Percentiles rank a stretch among this genome's conserved stretches.
Conservation (phyloP, 345 rosid genomes). For the Melastoma malabathricum region DNA sequence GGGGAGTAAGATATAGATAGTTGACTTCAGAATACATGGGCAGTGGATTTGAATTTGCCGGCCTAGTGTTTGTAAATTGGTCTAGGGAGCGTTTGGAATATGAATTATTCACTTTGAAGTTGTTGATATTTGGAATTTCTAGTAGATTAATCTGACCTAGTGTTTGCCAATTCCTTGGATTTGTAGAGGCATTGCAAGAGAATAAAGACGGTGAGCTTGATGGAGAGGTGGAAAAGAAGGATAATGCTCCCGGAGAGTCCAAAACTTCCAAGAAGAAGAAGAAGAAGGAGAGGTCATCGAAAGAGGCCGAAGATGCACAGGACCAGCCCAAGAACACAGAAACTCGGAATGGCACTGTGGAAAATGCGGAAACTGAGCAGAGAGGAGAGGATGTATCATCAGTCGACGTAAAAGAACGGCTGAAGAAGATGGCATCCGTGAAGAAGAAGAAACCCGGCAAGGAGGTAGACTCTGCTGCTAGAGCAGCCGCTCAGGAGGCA, state of each 20-base stretch:
- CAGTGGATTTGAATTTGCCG: too few relatives aligned
- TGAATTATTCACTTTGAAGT: neutral
- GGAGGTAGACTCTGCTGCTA: conserved; percentile 52
- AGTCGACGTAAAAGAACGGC: conserved; percentile 40
- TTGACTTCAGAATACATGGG: too few relatives aligned
- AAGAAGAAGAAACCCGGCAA: conserved; percentile 57
- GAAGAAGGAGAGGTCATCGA: conserved; percentile 28
- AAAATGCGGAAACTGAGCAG: conserved; percentile 18
- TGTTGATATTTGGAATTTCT: conserved; percentile 12
- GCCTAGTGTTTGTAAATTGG: too few relatives aligned
- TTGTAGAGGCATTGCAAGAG: conserved; percentile 29
- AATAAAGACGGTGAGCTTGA: conserved; percentile 25
- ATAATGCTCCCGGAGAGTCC: conserved; percentile 30
- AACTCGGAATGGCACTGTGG: conserved; percentile 17
- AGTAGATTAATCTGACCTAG: neutral
- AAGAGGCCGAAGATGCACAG: conserved; percentile 33
- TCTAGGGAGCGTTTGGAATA: too few relatives aligned
- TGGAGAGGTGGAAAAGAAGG: conserved; percentile 35
- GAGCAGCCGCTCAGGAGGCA: conserved; percentile 58
- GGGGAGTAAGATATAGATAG: too few relatives aligned
- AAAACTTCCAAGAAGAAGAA: conserved; percentile 55
- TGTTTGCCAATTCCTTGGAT: neutral
- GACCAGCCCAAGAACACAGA: conserved; percentile 19
- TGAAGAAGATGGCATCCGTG: conserved; percentile 37
- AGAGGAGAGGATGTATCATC: conserved; percentile 27